Conservation (phyloP, 148 eudicot genomes). For the Fagopyrum tataricum region DNA sequence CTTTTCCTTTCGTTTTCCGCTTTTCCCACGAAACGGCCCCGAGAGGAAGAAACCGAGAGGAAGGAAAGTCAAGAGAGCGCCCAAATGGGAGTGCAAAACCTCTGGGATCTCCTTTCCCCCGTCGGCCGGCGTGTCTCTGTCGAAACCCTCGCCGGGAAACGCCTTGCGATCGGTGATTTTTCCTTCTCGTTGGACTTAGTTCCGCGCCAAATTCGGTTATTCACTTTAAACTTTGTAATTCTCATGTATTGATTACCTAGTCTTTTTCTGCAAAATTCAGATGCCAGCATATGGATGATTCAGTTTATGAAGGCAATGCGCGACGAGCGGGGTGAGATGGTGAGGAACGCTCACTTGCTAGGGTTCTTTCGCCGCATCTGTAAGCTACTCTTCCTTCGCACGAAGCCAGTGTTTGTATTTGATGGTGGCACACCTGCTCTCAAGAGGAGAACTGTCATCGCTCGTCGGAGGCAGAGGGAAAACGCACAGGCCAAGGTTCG, state of each 20-base stretch:
- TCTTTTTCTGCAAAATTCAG: constrained; percentile 23
- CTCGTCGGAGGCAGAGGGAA: constrained; percentile 84
- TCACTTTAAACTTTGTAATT: not conserved
- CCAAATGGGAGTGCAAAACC: constrained; percentile 81
- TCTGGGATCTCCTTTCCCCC: constrained; percentile 93
- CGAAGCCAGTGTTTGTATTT: constrained; percentile 91
- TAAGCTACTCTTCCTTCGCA: constrained; percentile 79
- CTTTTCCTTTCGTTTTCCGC: too few relatives aligned
- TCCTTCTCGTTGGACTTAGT: not conserved
- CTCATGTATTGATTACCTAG: not conserved
- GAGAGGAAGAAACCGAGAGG: not conserved
- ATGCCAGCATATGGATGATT: constrained; percentile 98
- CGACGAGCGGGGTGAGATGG: constrained; percentile 97
- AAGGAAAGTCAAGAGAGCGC: not conserved
- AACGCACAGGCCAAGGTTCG: constrained; percentile 89
- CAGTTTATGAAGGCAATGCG: constrained; percentile 99
- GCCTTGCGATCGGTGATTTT: constrained; percentile 73
- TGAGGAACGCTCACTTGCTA: constrained; percentile 76
- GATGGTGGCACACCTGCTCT: constrained; percentile 93
- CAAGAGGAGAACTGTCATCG: constrained; percentile 82
- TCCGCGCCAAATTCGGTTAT: constrained; percentile 3
- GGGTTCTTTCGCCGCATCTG: constrained; percentile 98
- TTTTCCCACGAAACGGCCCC: too few relatives aligned
- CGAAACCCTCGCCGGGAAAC: constrained; percentile 90
- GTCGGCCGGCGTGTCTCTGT: constrained; percentile 99